These are phyloP conservation scores for Olyra latifolia DNA, from an alignment of 176 grass and related monocot species.

Conservation along the genomic window DNA sequence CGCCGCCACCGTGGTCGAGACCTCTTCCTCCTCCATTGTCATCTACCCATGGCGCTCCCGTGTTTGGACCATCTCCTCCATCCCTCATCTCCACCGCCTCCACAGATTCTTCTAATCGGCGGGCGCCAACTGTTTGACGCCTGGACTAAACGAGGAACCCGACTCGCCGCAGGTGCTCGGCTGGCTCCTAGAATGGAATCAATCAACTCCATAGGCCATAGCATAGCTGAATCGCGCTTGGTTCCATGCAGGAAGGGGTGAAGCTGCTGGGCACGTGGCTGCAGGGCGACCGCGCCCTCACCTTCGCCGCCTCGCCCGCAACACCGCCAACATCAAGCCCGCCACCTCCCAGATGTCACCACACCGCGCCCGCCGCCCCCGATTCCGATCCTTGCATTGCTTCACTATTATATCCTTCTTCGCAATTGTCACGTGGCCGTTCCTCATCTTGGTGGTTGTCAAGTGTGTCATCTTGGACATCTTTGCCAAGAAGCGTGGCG, in stretches of 20 bases:
- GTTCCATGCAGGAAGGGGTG: conserved; percentile 65
- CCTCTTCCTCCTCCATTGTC: too few relatives aligned
- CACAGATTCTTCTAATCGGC: conserved; percentile 2
- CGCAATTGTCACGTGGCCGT: conserved; percentile 74
- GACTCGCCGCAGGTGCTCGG: conserved; percentile 61
- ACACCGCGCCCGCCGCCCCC: not conserved
- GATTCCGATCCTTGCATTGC: not conserved
- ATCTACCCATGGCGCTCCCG: conserved; percentile 93
- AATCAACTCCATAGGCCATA: not conserved
- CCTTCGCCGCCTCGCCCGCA: conserved; percentile 62
- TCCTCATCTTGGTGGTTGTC: conserved; percentile 49
- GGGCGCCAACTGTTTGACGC: conserved; percentile 9
- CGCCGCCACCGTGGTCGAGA: too few relatives aligned
- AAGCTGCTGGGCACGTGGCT: conserved; percentile 73
- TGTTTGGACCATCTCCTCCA: conserved; percentile 24
- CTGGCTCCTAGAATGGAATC: conserved; percentile 51
- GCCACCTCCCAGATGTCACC: conserved; percentile 46
- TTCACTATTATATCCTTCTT: conserved; percentile 12
- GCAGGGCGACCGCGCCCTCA: conserved; percentile 55
- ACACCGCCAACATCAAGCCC: conserved; percentile 49
- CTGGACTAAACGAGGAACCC: not conserved
- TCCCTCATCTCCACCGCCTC: not conserved
- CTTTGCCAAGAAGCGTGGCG: conserved; percentile 57
- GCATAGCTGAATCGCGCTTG: not conserved
- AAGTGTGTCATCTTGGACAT: conserved; percentile 59